These are phyloP conservation scores for Scheffersomyces lignicola DNA, from an alignment of 1,139 yeast species.

Conservation along the genomic window DNA sequence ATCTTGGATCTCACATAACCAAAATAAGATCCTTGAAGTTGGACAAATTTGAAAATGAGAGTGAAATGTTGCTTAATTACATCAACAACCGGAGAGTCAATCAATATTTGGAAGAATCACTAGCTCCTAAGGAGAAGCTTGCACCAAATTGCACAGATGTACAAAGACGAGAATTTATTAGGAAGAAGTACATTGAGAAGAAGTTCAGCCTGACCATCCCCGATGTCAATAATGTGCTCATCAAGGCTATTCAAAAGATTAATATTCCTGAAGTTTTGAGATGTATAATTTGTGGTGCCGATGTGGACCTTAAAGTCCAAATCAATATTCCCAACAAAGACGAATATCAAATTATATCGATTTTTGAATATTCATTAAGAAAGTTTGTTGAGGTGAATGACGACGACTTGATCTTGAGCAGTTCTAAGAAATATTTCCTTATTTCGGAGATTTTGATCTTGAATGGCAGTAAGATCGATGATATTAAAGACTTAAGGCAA, in stretches of 20 bases:
- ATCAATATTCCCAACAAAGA: constrained; percentile 23
- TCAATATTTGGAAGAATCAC: constrained; percentile 33
- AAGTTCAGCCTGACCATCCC: constrained; percentile 30
- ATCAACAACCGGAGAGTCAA: constrained; percentile 44
- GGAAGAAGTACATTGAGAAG: constrained; percentile 49
- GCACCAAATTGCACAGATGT: constrained; percentile 33
- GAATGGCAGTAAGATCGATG: constrained; percentile 56
- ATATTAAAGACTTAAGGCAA: constrained; percentile 18
- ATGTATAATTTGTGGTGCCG: constrained; percentile 52
- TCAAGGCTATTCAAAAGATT: constrained; percentile 52
- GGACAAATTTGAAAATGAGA: constrained; percentile 48
- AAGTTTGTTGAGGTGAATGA: constrained; percentile 41
- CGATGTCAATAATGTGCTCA: constrained; percentile 26
- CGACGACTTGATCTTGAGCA: constrained; percentile 10
- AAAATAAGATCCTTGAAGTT: constrained; percentile 51
- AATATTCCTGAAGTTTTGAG: constrained; percentile 47
- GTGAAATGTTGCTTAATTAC: constrained; percentile 36
- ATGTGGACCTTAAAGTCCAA: constrained; percentile 40
- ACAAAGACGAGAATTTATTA: constrained; percentile 44
- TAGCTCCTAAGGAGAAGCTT: constrained; percentile 11
- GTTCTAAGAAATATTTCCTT: constrained; percentile 46
- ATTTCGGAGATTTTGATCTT: constrained; percentile 70
- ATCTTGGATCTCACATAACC: constrained; percentile 52
- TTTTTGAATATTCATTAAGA: constrained; percentile 63
- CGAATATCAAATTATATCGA: constrained; percentile 30